phyloP scores from a whole-genome alignment of 768 basidiomycete species.

The Dacryopinax spathularia region DNA sequence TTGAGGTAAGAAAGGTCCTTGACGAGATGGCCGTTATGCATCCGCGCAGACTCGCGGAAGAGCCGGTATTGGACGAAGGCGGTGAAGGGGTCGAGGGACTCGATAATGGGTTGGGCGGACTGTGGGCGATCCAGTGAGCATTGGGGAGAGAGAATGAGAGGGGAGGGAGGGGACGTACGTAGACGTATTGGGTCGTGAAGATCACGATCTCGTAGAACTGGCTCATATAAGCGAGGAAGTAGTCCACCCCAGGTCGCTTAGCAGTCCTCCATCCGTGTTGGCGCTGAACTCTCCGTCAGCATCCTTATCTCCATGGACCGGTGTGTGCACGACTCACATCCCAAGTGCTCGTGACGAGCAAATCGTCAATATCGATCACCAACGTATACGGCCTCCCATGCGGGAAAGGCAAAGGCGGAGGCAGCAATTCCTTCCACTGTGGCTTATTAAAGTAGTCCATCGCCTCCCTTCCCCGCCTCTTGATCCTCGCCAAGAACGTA shows the following conservation, averaged over 20 bases:
- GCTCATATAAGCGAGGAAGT: slow-evolving; percentile 92
- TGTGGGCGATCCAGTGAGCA: slow-evolving; percentile 21
- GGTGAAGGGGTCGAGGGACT: slow-evolving; percentile 87
- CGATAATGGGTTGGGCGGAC: slow-evolving; percentile 78
- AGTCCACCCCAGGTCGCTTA: slow-evolving; percentile 94
- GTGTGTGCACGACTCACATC: slow-evolving; percentile 49
- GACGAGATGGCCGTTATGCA: slow-evolving; percentile 65
- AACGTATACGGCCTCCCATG: slow-evolving; percentile 87
- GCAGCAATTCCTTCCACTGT: slow-evolving; percentile 80
- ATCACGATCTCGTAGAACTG: slow-evolving; percentile 98
- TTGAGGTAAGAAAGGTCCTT: slow-evolving; percentile 96
- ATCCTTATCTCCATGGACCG: not conserved
- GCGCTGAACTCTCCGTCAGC: slow-evolving; percentile 35
- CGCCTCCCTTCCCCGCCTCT: slow-evolving; percentile 43
- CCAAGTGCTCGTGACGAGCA: slow-evolving; percentile 86
- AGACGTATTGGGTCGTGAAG: slow-evolving; percentile 80
- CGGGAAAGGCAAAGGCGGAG: slow-evolving; percentile 65
- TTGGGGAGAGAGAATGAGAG: not conserved
- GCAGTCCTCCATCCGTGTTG: slow-evolving; percentile 94
- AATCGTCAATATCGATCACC: slow-evolving; percentile 78
- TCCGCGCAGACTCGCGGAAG: slow-evolving; percentile 84
- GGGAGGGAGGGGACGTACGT: slow-evolving; percentile 45
- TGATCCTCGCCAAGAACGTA: slow-evolving; percentile 51
- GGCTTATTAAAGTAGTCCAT: slow-evolving; percentile 86
- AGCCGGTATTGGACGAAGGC: slow-evolving; percentile 79